These are phyloP conservation scores for Penicillium freii DNA, from an alignment of 2,329 filamentous ascomycete genomes.

Conservation along the genomic window DNA sequence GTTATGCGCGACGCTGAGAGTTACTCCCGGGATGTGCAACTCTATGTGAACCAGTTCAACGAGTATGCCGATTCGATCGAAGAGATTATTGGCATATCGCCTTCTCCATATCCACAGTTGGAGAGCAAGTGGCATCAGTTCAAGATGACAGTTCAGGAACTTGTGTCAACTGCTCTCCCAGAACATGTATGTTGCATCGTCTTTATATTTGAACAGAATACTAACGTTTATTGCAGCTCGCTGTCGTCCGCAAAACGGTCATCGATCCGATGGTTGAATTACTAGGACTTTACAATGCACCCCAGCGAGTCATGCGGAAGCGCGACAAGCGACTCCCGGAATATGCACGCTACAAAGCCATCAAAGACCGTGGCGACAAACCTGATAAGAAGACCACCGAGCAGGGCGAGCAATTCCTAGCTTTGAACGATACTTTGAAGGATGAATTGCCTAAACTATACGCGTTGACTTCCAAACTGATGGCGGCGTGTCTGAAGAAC, in stretches of 20 bases:
- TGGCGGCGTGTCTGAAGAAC: slow-evolving; percentile 76
- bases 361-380: slow-evolving; percentile 78
- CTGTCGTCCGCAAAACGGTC: slow-evolving; percentile 73
- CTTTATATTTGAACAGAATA: neutral
- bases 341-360: slow-evolving; percentile 75
- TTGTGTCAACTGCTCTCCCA: slow-evolving; percentile 77
- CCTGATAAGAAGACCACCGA: slow-evolving; percentile 82
- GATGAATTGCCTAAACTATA: slow-evolving; percentile 87
- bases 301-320: slow-evolving; percentile 88
- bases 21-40: slow-evolving; percentile 77
- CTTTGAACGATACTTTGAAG: slow-evolving; percentile 89
- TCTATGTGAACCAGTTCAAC: slow-evolving; percentile 77
- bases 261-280: slow-evolving; percentile 79
- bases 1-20: slow-evolving; percentile 91
- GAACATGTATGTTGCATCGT: slow-evolving; percentile 64
- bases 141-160: slow-evolving; percentile 80
- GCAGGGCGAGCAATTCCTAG: slow-evolving; percentile 82
- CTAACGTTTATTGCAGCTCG: slow-evolving; percentile 42
- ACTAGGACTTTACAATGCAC: slow-evolving; percentile 77
- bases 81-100: slow-evolving; percentile 67
- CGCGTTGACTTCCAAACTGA: slow-evolving; percentile 73
- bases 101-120: slow-evolving; percentile 74
- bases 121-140: slow-evolving; percentile 95
- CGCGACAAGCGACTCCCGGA: slow-evolving; percentile 88
- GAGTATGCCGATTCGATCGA: slow-evolving; percentile 80